Conservation (phyloP, 495 filamentous ascomycete genomes). For the Rhypophila decipiens region DNA sequence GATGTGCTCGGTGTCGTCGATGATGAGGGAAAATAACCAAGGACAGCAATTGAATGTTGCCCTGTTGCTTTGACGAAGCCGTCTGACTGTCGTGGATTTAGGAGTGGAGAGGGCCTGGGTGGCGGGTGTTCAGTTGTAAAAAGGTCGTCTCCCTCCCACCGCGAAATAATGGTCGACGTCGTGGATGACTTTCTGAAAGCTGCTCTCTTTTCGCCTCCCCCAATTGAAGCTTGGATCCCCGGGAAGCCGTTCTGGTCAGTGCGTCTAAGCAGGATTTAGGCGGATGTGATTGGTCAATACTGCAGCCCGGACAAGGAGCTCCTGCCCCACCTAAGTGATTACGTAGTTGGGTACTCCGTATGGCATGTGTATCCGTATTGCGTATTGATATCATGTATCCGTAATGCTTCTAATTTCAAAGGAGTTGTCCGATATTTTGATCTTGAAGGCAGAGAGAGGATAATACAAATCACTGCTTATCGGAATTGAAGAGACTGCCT, state of each 20-base stretch:
- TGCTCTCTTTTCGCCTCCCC: slow-evolving; percentile 26
- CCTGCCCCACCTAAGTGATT: too few relatives aligned
- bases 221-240: neutral
- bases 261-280: slow-evolving; percentile 15
- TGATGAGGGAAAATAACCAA: neutral
- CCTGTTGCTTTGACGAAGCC: neutral
- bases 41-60: too few relatives aligned
- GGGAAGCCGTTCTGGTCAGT: slow-evolving; percentile 4
- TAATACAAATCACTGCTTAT: too few relatives aligned
- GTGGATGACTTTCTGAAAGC: slow-evolving; percentile 22
- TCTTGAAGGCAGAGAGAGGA: too few relatives aligned
- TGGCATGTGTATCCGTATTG: too few relatives aligned
- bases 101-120: neutral
- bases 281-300: slow-evolving; percentile 13
- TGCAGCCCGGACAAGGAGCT: too few relatives aligned
- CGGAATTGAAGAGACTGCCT: too few relatives aligned
- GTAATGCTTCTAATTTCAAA: too few relatives aligned
- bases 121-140: too few relatives aligned
- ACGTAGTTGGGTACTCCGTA: too few relatives aligned
- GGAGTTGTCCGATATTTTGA: too few relatives aligned
- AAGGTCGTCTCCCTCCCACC: neutral
- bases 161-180: slow-evolving; percentile 10
- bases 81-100: neutral
- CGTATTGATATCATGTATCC: too few relatives aligned
- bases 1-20: neutral